These are phyloP conservation scores for Hypoxylon cercidicola DNA, from an alignment of 495 filamentous ascomycete genomes.

Conservation along the genomic window DNA sequence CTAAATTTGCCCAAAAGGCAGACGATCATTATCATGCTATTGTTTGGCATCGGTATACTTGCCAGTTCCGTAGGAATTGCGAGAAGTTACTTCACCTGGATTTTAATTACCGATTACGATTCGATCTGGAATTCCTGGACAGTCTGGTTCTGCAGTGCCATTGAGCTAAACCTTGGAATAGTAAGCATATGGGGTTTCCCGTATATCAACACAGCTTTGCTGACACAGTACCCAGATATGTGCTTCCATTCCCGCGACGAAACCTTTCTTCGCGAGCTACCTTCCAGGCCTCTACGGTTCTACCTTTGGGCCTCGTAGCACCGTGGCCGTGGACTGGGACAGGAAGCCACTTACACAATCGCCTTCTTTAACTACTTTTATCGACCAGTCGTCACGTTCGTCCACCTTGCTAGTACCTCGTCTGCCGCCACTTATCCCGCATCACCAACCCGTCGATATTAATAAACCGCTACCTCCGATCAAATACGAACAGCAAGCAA, in stretches of 20 bases:
- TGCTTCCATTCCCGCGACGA: constrained; percentile 64
- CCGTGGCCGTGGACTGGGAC: constrained; percentile 12
- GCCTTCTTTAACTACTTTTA: constrained; percentile 34
- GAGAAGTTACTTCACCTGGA: constrained; percentile 58
- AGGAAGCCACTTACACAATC: constrained; percentile 17
- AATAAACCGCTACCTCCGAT: constrained; percentile 38
- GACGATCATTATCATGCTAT: constrained; percentile 64
- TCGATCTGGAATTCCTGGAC: constrained; percentile 65
- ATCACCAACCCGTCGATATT: constrained; percentile 14
- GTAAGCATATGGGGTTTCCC: constrained; percentile 51
- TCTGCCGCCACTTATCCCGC: background rate
- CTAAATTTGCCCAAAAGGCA: constrained; percentile 65
- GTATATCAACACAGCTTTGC: background rate
- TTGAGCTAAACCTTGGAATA: constrained; percentile 70
- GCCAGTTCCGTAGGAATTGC: constrained; percentile 67
- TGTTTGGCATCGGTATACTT: constrained; percentile 68
- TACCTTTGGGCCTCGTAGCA: constrained; percentile 13
- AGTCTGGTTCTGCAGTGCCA: constrained; percentile 60
- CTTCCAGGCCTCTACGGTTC: constrained; percentile 25
- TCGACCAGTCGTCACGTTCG: constrained; percentile 28
- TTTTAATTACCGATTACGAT: constrained; percentile 50
- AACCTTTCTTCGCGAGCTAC: constrained; percentile 56
- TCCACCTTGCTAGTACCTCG: constrained; percentile 16
- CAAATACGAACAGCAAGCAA: background rate
- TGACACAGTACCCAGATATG: constrained; percentile 54